A percentile compares a stretch with the other conserved stretches of the same genome.
These are phyloP conservation scores for Xerocomellus amylosporus DNA, from an alignment of 768 basidiomycete genomes.

Conservation along the genomic window DNA sequence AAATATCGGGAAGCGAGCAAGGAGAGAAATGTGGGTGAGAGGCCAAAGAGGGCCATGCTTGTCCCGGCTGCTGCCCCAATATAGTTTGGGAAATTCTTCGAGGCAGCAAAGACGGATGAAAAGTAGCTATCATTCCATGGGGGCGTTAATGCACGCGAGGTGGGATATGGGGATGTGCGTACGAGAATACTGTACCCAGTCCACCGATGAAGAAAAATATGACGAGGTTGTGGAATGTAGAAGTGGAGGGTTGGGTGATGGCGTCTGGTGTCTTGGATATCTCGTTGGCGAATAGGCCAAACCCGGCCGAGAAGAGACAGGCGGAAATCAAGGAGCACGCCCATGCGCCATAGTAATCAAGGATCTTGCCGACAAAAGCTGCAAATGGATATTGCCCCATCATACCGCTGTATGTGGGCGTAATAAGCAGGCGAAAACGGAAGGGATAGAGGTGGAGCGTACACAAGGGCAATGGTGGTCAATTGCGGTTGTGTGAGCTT, in stretches of 20 bases:
- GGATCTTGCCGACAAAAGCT: constrained; percentile 62
- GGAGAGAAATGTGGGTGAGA: constrained; percentile 75
- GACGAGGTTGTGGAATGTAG: constrained; percentile 52
- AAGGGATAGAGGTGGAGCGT: constrained; percentile 38
- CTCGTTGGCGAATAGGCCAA: constrained; percentile 59
- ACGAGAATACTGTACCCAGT: constrained; percentile 73
- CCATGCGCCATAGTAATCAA: constrained; percentile 68
- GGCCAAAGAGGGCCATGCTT: constrained; percentile 73
- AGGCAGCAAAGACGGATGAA: constrained; percentile 71
- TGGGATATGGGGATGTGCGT: constrained; percentile 28
- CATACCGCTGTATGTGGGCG: constrained; percentile 55
- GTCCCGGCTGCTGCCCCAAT: constrained; percentile 64
- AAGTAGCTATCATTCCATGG: constrained; percentile 48
- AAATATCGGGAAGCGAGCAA: constrained; percentile 62
- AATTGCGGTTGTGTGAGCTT: constrained; percentile 74
- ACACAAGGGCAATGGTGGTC: constrained; percentile 77
- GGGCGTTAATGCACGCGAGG: not conserved
- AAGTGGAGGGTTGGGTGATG: constrained; percentile 35
- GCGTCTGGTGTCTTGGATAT: constrained; percentile 46
- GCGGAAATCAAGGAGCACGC: constrained; percentile 63
- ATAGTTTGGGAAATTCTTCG: constrained; percentile 63
- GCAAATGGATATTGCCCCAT: constrained; percentile 79
- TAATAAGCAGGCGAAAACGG: not conserved
- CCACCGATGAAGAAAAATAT: constrained; percentile 62
- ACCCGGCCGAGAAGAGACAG: constrained; percentile 56